Evolutionary conservation across 2,329 filamentous ascomycete species (phyloP), one percentile per base, ranked within the genome.

Genomic region (Alternaria consortialis): DNA sequence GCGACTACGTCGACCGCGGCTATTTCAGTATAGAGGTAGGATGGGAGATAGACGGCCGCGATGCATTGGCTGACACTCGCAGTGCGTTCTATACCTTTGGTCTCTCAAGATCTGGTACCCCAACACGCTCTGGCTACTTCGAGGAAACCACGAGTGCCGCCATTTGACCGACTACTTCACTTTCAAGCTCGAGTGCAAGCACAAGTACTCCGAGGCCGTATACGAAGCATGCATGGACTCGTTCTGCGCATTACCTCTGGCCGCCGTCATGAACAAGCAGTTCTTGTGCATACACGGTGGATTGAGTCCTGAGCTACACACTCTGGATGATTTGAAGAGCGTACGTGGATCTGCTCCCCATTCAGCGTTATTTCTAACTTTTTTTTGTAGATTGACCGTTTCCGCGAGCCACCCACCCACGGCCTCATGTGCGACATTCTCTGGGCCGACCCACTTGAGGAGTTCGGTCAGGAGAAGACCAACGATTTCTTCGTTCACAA

Each of bases 131-230:
- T 99, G 95, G 95, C 86, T 99, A 71, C 88, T 99, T 70, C 92
- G 95, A 74, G 95, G 95, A 70, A 99, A 99, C 82, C 95, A 99
- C 83, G 95, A 99, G 83, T 99, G 95, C 81, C 91, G 95, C 75
- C 95, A 99, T 84, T 87, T 99, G 86, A 99, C 95, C 59, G 95
- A 99, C 79, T 99, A 99, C 86, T 99, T 99, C 83, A 99, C 95
- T 63, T 99, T 99, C 86, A 98, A 99, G 86, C 89, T 99, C 60
- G 95, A 99, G 81, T 99, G 95, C 86, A 97, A 97, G 84, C 95
- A 99, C 87, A 99, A 99, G 81, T 99, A 99, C 83, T 97, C 93
- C 34, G 95, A 98, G 83, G 87, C 87, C 66, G 87, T 99, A 62
- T 99, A 99, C 79, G 94, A 99, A 76, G 94, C 95, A 58, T 98